A percentile compares a stretch with the other conserved stretches of the same genome.
Evolutionary conservation across 2,329 filamentous ascomycete genomes (phyloP).

Genomic region (Alternaria sp.): DNA sequence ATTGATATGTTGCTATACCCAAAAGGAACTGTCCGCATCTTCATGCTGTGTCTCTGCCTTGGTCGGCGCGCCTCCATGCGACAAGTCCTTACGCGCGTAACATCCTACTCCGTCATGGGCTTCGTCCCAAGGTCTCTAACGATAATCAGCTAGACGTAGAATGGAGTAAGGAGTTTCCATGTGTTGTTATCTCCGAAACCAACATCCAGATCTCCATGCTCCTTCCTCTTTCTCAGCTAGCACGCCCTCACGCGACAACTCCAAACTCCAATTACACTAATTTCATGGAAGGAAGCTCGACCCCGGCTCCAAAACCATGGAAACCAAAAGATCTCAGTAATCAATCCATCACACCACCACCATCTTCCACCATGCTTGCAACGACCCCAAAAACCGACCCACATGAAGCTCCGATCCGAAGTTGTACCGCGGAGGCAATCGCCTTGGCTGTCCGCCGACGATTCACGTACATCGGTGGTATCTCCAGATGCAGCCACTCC

Average conservation of each 20-base stretch:
- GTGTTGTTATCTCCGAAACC: background rate
- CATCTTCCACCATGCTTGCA: too few relatives aligned
- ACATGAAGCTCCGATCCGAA: background rate
- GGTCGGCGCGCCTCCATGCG: too few relatives aligned
- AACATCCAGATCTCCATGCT: background rate
- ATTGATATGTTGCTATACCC: background rate
- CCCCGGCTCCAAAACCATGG: background rate
- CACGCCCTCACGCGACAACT: background rate
- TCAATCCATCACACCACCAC: background rate
- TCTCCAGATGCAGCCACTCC: background rate
- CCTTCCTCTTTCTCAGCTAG: background rate
- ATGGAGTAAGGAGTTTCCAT: background rate
- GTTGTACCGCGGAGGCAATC: background rate
- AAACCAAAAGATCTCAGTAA: background rate
- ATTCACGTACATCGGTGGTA: background rate
- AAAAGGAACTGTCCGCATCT: background rate
- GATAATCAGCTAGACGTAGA: background rate
- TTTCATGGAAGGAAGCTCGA: background rate
- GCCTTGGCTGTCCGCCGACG: background rate
- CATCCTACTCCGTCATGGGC: background rate
- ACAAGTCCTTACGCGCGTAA: background rate
- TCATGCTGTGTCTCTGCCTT: background rate
- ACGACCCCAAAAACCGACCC: background rate
- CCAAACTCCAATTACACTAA: background rate
- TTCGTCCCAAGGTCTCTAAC: background rate